A percentile compares a stretch with the other conserved stretches of the same genome.
Conservation (phyloP, 2,329 filamentous ascomycete species). For the Xylaria polymorpha region DNA sequence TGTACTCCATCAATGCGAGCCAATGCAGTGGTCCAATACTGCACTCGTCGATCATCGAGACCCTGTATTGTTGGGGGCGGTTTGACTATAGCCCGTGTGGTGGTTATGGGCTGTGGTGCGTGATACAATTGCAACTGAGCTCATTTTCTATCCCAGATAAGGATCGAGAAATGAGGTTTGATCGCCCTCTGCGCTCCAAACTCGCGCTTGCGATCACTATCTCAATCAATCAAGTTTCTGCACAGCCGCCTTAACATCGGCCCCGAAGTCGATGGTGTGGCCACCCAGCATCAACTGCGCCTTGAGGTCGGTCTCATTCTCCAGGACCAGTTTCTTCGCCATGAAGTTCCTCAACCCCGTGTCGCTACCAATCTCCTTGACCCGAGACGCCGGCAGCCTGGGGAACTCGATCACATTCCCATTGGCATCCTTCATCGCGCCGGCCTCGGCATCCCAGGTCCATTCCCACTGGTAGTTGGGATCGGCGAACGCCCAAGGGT, state of each 20-base stretch:
- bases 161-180: not conserved
- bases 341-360: conserved; percentile 42
- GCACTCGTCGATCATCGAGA: not conserved
- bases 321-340: conserved; percentile 46
- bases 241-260: conserved; percentile 37
- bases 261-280: conserved; percentile 46
- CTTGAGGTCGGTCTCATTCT: conserved; percentile 46
- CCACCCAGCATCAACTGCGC: conserved; percentile 44
- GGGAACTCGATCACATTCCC: conserved; percentile 44
- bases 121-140: not conserved
- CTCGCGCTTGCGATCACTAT: not conserved
- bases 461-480: conserved; percentile 46
- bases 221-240: conserved; percentile 29
- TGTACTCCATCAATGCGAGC: not conserved
- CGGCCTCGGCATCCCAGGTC: conserved; percentile 45
- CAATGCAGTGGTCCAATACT: not conserved
- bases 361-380: conserved; percentile 38
- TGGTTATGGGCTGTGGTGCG: not conserved
- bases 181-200: not conserved
- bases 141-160: not conserved
- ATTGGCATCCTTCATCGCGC: conserved; percentile 36
- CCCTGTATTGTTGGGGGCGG: not conserved
- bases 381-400: conserved; percentile 27
- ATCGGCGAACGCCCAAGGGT: conserved; percentile 49
- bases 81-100: no score